Conservation (phyloP, 2,329 filamentous ascomycete species). For the Penicillium decumbens region DNA sequence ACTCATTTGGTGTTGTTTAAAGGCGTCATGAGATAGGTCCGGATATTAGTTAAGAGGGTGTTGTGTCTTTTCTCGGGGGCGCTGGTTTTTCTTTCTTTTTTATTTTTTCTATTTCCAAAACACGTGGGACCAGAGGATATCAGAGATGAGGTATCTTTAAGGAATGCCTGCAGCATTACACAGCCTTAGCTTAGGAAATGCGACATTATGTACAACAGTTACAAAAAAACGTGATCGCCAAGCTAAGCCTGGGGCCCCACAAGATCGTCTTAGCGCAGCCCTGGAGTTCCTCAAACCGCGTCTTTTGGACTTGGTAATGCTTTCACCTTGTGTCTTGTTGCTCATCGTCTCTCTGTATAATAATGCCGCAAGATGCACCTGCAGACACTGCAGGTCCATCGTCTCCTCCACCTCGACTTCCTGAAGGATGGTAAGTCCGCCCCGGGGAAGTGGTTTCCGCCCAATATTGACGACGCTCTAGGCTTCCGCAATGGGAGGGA, state of each 20-base stretch:
- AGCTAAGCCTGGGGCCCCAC: constrained; percentile 19
- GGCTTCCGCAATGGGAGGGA: constrained; percentile 41
- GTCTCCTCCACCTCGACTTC: constrained; percentile 34
- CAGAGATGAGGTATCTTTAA: no score
- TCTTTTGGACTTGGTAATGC: background rate
- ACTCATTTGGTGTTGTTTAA: background rate
- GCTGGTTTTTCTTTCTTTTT: background rate
- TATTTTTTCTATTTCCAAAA: background rate
- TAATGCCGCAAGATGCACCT: constrained; percentile 30
- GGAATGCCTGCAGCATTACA: background rate
- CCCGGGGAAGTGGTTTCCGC: background rate
- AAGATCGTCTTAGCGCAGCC: constrained; percentile 13
- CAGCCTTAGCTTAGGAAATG: background rate
- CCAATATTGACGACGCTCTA: constrained; percentile 14
- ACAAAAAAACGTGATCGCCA: constrained; percentile 13
- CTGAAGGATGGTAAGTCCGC: constrained; percentile 37
- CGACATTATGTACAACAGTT: background rate
- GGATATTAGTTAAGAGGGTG: background rate
- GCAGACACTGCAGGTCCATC: constrained; percentile 39
- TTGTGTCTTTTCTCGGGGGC: background rate
- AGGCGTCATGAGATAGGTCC: background rate
- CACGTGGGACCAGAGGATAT: background rate
- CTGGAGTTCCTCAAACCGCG: background rate
- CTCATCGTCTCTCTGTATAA: constrained; percentile 2
- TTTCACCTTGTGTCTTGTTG: background rate